phyloP scores from a whole-genome alignment of 2,329 filamentous ascomycete genomes.

The Macrophomina pseudophaseolina region DNA sequence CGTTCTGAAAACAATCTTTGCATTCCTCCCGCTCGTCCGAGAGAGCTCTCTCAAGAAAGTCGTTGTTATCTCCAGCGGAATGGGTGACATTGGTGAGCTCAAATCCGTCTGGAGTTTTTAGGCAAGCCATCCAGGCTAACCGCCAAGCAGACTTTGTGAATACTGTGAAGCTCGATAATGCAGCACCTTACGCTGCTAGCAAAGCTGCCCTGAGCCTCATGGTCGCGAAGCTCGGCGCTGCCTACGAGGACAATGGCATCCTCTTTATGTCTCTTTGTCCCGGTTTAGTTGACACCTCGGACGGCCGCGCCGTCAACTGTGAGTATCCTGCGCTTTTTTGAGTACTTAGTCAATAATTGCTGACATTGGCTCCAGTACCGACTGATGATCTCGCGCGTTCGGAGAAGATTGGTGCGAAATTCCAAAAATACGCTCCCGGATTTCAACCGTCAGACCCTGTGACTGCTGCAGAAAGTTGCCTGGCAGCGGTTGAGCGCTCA shows the following conservation, averaged over 20 bases:
- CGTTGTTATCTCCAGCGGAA: constrained; percentile 56
- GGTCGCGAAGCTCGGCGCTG: constrained; percentile 52
- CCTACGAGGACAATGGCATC: constrained; percentile 57
- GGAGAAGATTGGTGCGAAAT: neutral
- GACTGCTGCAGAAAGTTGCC: neutral
- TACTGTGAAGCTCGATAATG: constrained; percentile 42
- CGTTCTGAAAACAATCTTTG: constrained; percentile 59
- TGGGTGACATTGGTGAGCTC: constrained; percentile 46
- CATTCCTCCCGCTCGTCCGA: constrained; percentile 59
- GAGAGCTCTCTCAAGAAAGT: constrained; percentile 61
- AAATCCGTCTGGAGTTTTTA: neutral
- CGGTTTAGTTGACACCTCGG: constrained; percentile 51
- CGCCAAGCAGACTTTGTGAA: constrained; percentile 43
- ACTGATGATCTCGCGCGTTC: neutral
- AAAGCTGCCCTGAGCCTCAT: constrained; percentile 61
- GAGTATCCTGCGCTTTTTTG: neutral
- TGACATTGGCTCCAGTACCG: neutral
- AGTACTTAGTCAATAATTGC: neutral
- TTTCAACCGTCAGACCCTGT: neutral
- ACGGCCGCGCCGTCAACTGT: neutral
- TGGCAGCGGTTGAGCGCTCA: neutral
- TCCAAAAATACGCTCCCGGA: neutral
- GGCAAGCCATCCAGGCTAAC: neutral
- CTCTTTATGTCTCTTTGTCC: constrained; percentile 60
- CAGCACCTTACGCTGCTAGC: constrained; percentile 52